Base-by-base conservation (phyloP, 1,139 yeast genomes). In the Geotrichum histeridarum region DNA sequence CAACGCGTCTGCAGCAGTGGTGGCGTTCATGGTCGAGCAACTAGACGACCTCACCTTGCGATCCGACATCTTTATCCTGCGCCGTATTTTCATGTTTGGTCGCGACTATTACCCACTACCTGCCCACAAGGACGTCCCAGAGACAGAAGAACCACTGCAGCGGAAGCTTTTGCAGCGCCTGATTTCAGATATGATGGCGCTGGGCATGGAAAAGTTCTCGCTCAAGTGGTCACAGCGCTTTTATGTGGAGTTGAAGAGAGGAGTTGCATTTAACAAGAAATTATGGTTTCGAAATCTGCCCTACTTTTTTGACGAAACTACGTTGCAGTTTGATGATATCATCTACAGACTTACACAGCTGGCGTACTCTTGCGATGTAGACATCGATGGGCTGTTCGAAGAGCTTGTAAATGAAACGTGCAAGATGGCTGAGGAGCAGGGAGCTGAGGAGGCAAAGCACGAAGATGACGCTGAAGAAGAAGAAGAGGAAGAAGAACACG, bases 51-150 rank as follows among this genome's bases (percentile, higher is more conserved):
- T 72, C 17, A 63, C 69, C 22, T 67, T 69, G 30, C 63, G 68
- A 8, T 65, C 77, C 15, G 57, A 68, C 31, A 69, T 72, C 8
- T 79, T 86, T 53, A 64, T 84, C 18, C 64, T 81, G 54, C 81
- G 86, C 63, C 74, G 95, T 60, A 67, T 83, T 39, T 86, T 79
- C 65, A 70, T 78, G 17, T 85, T 88, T 67, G 78, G 82, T 5
- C 77, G 94, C 60, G 87, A 82, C 61, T 89, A 85, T 66, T 65
- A 82, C 1, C 56, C 56, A 15, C 72, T 78, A 42, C 82, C 77
- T 1, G 70, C 70, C 4, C 68, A 68, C 41, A 67, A 70, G 18
- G 64, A 68, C 8, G 50, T 68, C 76, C 56, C 70, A 73, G 35
- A 73, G 27, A 54, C 53, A 4, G 73, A 70, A 54, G 39, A 54